phyloP scores from a whole-genome alignment of 139 green algal genomes.

The Zygnema circumcarinatum region DNA sequence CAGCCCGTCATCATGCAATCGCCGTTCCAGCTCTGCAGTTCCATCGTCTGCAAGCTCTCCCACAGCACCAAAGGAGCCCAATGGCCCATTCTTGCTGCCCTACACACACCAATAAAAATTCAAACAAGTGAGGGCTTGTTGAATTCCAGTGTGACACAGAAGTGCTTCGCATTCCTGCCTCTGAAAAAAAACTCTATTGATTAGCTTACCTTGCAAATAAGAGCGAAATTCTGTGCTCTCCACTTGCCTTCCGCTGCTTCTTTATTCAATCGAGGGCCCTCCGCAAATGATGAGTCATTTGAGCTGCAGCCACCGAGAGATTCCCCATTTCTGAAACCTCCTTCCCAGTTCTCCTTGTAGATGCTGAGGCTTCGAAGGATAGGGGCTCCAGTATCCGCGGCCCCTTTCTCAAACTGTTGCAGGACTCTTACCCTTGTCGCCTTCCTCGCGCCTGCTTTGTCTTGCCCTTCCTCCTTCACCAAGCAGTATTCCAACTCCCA shows the following conservation, averaged over 20 bases:
- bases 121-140: too few relatives aligned
- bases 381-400: not conserved
- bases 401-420: slow-evolving; percentile 24
- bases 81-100: too few relatives aligned
- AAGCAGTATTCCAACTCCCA: slow-evolving; percentile 36
- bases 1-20: not conserved
- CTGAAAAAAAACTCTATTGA: too few relatives aligned
- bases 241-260: not conserved
- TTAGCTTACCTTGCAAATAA: not conserved
- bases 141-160: too few relatives aligned
- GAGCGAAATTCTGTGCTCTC: not conserved
- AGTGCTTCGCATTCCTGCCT: too few relatives aligned
- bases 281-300: slow-evolving; percentile 14
- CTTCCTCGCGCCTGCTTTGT: not conserved
- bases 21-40: not conserved
- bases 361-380: slow-evolving; percentile 5
- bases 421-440: slow-evolving; percentile 25
- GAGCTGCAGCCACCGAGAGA: slow-evolving; percentile 32
- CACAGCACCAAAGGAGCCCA: not conserved
- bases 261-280: not conserved
- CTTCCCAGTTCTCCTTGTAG: slow-evolving; percentile 42
- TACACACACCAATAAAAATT: too few relatives aligned
- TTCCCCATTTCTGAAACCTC: slow-evolving; percentile 34
- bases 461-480: not conserved
- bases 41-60: not conserved